These are phyloP conservation scores for Linaria vulgaris DNA, from an alignment of 257 asterid genomes.

Conservation along the genomic window DNA sequence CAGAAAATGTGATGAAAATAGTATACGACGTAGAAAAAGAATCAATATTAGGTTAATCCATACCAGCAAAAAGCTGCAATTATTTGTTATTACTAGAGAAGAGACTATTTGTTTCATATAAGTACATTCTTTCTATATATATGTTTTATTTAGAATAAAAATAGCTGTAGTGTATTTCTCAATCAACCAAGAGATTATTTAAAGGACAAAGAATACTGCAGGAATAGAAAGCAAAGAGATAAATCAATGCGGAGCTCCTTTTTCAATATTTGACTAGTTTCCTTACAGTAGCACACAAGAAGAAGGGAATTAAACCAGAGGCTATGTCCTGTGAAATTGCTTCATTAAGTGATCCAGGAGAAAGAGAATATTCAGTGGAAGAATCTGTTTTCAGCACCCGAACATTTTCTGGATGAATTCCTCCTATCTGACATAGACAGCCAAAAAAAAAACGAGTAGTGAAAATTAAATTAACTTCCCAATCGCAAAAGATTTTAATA, in stretches of 20 bases:
- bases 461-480: not conserved
- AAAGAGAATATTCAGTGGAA: constrained; percentile 65
- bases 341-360: constrained; percentile 60
- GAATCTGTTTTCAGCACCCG: constrained; percentile 69
- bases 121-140: too few species aligned
- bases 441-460: constrained; percentile 2
- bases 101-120: not conserved
- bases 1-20: not conserved
- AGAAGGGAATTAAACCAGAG: constrained; percentile 88
- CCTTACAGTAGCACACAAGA: constrained; percentile 96
- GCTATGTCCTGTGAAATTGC: constrained; percentile 66
- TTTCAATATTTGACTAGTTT: constrained; percentile 20
- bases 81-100: not conserved
- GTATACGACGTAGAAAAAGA: not conserved
- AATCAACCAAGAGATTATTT: not conserved
- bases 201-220: not conserved
- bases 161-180: constrained; percentile 13
- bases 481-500: too few species aligned
- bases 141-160: not conserved
- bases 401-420: constrained; percentile 69
- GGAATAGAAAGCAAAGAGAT: constrained; percentile 15
- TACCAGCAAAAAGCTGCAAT: not conserved
- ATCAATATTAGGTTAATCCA: not conserved
- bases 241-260: not conserved
- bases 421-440: constrained; percentile 67